Evolutionary conservation across 768 basidiomycete species (phyloP).

Genomic region (Rhizopogon sp.): DNA sequence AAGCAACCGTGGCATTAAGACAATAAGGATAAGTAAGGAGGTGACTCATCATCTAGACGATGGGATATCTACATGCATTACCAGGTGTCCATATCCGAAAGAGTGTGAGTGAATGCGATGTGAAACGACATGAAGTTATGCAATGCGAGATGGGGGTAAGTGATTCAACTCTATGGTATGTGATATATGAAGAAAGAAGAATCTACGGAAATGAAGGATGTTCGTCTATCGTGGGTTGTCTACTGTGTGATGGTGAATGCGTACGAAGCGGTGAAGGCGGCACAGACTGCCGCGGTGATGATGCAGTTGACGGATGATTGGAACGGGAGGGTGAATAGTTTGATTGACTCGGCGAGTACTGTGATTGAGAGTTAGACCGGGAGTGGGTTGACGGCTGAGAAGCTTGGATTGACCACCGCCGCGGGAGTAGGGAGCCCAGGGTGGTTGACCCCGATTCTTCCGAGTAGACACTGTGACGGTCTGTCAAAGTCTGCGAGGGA

Average conservation of each 20-base stretch:
- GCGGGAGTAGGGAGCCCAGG: slow-evolving; percentile 27
- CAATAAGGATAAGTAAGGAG: slow-evolving; percentile 6
- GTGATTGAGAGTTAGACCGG: slow-evolving; percentile 26
- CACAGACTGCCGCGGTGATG: slow-evolving; percentile 25
- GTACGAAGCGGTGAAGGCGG: slow-evolving; percentile 26
- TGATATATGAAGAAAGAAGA: not conserved
- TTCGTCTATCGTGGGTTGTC: slow-evolving; percentile 29
- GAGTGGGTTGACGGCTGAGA: slow-evolving; percentile 23
- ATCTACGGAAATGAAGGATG: slow-evolving; percentile 10
- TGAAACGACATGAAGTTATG: not conserved
- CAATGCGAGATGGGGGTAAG: not conserved
- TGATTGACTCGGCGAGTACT: slow-evolving; percentile 18
- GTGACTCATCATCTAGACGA: not conserved
- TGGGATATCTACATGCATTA: slow-evolving; percentile 3
- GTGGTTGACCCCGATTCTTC: slow-evolving; percentile 32
- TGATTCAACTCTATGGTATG: not conserved
- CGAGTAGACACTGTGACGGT: slow-evolving; percentile 23
- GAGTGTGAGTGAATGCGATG: slow-evolving; percentile 2
- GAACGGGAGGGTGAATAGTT: slow-evolving; percentile 1
- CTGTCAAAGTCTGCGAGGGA: slow-evolving; percentile 17
- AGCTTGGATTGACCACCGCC: slow-evolving; percentile 27
- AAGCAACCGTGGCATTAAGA: slow-evolving; percentile 1
- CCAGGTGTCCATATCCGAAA: slow-evolving; percentile 4
- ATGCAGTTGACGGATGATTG: slow-evolving; percentile 14
- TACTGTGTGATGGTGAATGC: slow-evolving; percentile 23